Evolutionary conservation across 225 moss, liverwort and hornwort species (phyloP), one percentile per base, ranked within the genome.

Genomic region (Pleurozium schreberi): DNA sequence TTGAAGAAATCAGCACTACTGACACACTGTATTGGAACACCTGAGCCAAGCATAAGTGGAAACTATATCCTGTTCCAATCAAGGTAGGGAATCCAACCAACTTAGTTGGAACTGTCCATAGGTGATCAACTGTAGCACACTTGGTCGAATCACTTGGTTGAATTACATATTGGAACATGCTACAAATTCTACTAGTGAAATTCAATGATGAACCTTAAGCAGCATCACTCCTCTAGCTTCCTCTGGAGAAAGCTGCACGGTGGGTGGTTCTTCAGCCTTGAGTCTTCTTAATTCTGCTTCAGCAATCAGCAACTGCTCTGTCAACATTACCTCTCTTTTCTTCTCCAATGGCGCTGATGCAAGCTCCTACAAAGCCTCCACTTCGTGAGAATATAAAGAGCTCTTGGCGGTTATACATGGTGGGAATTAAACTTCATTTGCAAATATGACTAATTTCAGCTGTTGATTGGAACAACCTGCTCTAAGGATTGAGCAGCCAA

Each of bases 281-380:
- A 94, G 80, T 52, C 60, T 93, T 70, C 66, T 80, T 33, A 97
- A 75, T 77, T 96, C 91, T 52, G 81, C 86, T 94, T 96, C 92
- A 68, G 92, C 95, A 85, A 45, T 90, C 42, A 94, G 59, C 84
- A 94, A 78, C 53, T 96, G 95, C 69, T 95, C 96, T 74, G 91
- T 87, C 61, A 96, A 79, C 42, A 67, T 75, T 1, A 89, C 83
- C 63, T 83, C 88, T 91, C 87, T 94, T 83, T 93, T 93, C 53
- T 92, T 96, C 30, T 77, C 62, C 43, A 93, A 90, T 57, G 95
- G 83, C 50, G 85, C 87, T 57, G 89, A 90, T 23, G n/a, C 82
- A 53, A 96, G 88, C 36, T 96, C 93, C 97, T 97, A 92, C 43
- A 79, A 75, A 78, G 53, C 18, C 21, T 61, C 22, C 31, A 42